phyloP scores from a whole-genome alignment of 106 monocot genomes.

The Acanthochlamys bracteata region DNA sequence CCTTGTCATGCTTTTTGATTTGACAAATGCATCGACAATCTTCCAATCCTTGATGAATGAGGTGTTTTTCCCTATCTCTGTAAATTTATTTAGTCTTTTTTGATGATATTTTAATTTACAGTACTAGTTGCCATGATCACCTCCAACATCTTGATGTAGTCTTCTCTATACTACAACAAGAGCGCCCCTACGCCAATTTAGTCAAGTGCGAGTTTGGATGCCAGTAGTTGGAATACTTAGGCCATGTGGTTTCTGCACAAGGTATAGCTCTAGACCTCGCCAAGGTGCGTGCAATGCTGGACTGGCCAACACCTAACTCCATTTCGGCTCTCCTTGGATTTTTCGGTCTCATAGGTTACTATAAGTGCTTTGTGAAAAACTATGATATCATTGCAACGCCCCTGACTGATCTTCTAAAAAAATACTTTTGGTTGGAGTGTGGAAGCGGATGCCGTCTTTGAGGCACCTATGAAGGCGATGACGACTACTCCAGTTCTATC shows the following conservation, averaged over 20 bases:
- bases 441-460: too few relatives aligned
- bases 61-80: too few relatives aligned
- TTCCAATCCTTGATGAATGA: too few relatives aligned
- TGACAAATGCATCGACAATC: too few relatives aligned
- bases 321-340: background rate
- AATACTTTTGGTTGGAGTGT: too few relatives aligned
- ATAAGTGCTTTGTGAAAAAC: background rate
- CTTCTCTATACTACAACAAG: background rate
- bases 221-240: background rate
- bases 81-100: too few relatives aligned
- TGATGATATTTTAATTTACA: too few relatives aligned
- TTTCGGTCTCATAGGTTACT: background rate
- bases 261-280: background rate
- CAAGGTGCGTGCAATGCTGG: background rate
- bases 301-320: background rate
- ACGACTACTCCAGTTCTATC: too few relatives aligned
- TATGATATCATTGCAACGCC: slow-evolving; percentile 2
- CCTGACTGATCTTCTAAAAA: background rate
- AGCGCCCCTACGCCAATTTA: background rate
- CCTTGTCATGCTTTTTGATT: too few relatives aligned
- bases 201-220: background rate
- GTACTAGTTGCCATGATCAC: background rate
- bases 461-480: too few relatives aligned
- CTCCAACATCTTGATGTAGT: background rate
- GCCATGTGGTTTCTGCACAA: background rate